Conservation (phyloP, 768 basidiomycete genomes). For the Psilocybe sp. region DNA sequence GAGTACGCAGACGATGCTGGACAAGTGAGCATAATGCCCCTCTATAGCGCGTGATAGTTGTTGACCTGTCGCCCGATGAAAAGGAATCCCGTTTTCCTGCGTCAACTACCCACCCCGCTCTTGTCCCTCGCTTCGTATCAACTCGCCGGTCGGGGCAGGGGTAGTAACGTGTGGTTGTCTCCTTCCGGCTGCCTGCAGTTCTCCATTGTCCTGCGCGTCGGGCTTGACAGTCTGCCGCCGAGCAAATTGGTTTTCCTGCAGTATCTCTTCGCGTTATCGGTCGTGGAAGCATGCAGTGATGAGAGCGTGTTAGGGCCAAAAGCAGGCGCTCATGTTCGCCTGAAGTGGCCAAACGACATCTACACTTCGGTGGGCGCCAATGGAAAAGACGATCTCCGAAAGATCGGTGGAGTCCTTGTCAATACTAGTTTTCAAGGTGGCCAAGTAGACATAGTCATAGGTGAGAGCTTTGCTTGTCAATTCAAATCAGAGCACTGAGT, state of each 20-base stretch:
- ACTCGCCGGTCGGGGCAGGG: conserved; percentile 84
- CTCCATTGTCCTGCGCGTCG: conserved; percentile 67
- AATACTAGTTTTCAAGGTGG: conserved; percentile 80
- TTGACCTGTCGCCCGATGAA: neutral
- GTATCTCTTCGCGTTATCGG: conserved; percentile 86
- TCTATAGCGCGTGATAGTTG: neutral
- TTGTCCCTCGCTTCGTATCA: conserved; percentile 87
- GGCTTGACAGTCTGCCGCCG: conserved; percentile 40
- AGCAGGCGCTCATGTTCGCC: conserved; percentile 53
- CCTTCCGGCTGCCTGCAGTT: conserved; percentile 87
- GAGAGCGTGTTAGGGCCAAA: conserved; percentile 47
- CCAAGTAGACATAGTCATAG: conserved; percentile 75
- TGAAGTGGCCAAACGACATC: conserved; percentile 98
- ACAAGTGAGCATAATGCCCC: conserved; percentile 60
- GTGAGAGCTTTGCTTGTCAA: conserved; percentile 37
- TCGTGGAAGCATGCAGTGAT: conserved; percentile 80
- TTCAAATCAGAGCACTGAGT: neutral
- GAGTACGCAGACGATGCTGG: conserved; percentile 92
- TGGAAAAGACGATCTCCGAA: conserved; percentile 52
- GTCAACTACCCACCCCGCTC: conserved; percentile 68
- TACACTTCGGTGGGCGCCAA: conserved; percentile 60
- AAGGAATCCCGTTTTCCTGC: conserved; percentile 77
- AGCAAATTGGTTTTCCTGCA: conserved; percentile 87
- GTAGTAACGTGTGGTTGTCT: conserved; percentile 89
- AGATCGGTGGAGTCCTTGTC: conserved; percentile 90